phyloP scores from a whole-genome alignment of 176 grass and related monocot genomes.

The Coix lacrymajobi region DNA sequence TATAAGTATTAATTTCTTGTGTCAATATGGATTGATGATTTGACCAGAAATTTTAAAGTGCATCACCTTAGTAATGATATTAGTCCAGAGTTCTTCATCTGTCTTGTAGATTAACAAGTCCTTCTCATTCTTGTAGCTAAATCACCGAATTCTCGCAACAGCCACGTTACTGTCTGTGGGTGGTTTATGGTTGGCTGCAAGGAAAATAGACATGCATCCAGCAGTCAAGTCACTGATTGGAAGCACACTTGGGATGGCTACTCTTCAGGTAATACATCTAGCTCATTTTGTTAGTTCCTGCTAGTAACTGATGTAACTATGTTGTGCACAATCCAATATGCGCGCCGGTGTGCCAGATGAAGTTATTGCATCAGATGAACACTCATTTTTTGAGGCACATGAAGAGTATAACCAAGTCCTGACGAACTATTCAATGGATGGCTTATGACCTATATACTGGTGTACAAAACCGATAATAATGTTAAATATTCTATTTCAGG shows the following conservation, averaged over 20 bases:
- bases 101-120: constrained; percentile 8
- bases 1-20: not conserved
- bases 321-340: not conserved
- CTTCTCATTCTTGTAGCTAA: constrained; percentile 52
- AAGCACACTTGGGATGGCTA: constrained; percentile 71
- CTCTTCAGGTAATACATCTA: constrained; percentile 68
- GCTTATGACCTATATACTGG: not conserved
- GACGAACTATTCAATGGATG: not conserved
- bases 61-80: not conserved
- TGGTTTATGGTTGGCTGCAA: constrained; percentile 69
- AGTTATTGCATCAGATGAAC: not conserved
- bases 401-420: not conserved
- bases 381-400: not conserved
- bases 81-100: not conserved
- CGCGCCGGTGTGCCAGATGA: not conserved
- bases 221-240: constrained; percentile 71
- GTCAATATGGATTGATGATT: not conserved
- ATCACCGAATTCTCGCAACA: constrained; percentile 86
- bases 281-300: not conserved
- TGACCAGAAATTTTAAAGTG: not conserved
- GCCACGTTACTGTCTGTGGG: constrained; percentile 57
- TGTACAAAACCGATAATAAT: not conserved
- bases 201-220: constrained; percentile 81
- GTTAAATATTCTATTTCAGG: constrained; percentile 39
- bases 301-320: not conserved